phyloP scores from a whole-genome alignment of 2,329 filamentous ascomycete species.

The Drechslerella coelobrocha region DNA sequence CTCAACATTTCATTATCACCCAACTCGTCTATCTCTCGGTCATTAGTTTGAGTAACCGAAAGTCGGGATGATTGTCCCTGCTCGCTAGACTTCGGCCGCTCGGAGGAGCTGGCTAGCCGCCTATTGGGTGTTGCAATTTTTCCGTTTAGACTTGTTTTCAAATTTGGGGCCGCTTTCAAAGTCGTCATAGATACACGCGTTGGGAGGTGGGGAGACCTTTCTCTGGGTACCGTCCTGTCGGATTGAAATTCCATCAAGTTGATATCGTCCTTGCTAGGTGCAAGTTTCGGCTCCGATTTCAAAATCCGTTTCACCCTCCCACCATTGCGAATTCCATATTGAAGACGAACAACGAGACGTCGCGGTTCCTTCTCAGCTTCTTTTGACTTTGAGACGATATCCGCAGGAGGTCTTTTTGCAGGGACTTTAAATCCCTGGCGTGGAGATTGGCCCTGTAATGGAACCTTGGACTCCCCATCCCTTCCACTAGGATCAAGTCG shows the following conservation, averaged over 20 bases:
- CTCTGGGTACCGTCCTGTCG: slow-evolving; percentile 15
- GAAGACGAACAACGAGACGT: slow-evolving; percentile 22
- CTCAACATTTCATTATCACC: slow-evolving; percentile 33
- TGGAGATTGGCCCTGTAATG: slow-evolving; percentile 28
- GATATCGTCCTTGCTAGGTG: slow-evolving; percentile 15
- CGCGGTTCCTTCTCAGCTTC: slow-evolving; percentile 11
- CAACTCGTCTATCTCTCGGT: slow-evolving; percentile 17
- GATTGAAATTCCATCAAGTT: slow-evolving; percentile 10
- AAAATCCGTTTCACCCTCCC: slow-evolving; percentile 35
- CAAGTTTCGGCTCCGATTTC: slow-evolving; percentile 32
- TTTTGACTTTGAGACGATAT: slow-evolving; percentile 23
- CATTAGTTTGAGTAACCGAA: slow-evolving; percentile 7
- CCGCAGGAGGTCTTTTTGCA: slow-evolving; percentile 32
- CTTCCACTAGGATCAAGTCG: slow-evolving; percentile 10
- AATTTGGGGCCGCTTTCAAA: slow-evolving; percentile 18
- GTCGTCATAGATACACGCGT: slow-evolving; percentile 38
- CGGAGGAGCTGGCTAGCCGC: slow-evolving; percentile 29
- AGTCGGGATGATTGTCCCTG: slow-evolving; percentile 19
- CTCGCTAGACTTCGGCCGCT: slow-evolving; percentile 37
- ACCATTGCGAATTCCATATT: slow-evolving; percentile 30
- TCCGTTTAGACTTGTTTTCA: slow-evolving; percentile 24
- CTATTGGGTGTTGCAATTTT: slow-evolving; percentile 40
- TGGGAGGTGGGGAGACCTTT: slow-evolving; percentile 33
- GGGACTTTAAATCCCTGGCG: slow-evolving; percentile 37
- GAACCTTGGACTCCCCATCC: slow-evolving; percentile 21